These are phyloP conservation scores for Lepiota brunneoincarnata DNA, from an alignment of 768 basidiomycete species.

Conservation along the genomic window DNA sequence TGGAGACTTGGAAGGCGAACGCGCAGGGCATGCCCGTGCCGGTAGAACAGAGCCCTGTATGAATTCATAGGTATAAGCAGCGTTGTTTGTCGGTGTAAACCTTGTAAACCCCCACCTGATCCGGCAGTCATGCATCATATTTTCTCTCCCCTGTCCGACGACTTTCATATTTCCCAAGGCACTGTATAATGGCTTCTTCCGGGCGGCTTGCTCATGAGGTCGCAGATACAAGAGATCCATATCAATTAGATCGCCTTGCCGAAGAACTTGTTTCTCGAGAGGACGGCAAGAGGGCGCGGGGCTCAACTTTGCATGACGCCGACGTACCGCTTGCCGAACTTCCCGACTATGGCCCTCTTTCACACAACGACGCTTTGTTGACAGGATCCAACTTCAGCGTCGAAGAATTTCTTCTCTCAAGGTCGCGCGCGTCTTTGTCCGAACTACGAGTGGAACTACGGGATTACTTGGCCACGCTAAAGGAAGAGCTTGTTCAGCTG, in stretches of 20 bases:
- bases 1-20: too few species aligned
- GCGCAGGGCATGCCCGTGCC: too few species aligned
- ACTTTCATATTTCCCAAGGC: neutral
- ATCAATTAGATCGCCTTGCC: slow-evolving; percentile 67
- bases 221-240: slow-evolving; percentile 42
- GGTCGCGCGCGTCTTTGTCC: slow-evolving; percentile 79
- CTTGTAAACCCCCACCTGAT: too few species aligned
- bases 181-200: neutral
- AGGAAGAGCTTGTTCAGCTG: slow-evolving; percentile 91
- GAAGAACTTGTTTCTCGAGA: slow-evolving; percentile 68
- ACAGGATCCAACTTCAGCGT: slow-evolving; percentile 69
- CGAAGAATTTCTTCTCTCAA: slow-evolving; percentile 85
- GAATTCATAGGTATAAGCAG: too few species aligned
- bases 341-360: slow-evolving; percentile 67
- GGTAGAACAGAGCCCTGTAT: too few species aligned
- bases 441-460: slow-evolving; percentile 87
- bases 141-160: too few species aligned
- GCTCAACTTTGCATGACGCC: slow-evolving; percentile 11
- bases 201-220: neutral
- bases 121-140: too few species aligned
- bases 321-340: slow-evolving; percentile 40
- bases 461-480: slow-evolving; percentile 77
- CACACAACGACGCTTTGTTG: slow-evolving; percentile 76
- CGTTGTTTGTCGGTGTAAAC: too few species aligned
- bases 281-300: slow-evolving; percentile 17